These are phyloP conservation scores for Neolentinus lepideus DNA, from an alignment of 1,284 basidiomycete species.

Conservation along the genomic window DNA sequence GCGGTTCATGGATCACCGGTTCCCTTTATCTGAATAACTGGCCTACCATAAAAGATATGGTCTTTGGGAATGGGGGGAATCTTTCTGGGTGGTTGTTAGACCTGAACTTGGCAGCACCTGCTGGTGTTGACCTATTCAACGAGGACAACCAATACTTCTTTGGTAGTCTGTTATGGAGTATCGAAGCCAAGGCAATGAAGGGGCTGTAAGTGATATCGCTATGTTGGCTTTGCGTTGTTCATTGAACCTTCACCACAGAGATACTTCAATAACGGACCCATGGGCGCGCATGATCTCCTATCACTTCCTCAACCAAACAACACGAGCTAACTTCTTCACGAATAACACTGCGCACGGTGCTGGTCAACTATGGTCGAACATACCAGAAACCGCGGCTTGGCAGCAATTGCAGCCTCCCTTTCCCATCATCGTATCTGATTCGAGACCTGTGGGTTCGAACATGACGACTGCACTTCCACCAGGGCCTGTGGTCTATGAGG, in stretches of 20 bases:
- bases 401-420: constrained; percentile 41
- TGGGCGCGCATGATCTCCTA: constrained; percentile 61
- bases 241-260: constrained; percentile 26
- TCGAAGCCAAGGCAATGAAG: constrained; percentile 45
- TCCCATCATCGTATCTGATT: constrained; percentile 50
- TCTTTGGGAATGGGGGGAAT: constrained; percentile 41
- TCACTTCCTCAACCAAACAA: constrained; percentile 61
- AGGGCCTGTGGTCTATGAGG: constrained; percentile 56
- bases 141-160: constrained; percentile 47
- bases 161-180: constrained; percentile 51
- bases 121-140: constrained; percentile 36
- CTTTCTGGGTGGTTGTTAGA: constrained; percentile 55
- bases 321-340: constrained; percentile 48
- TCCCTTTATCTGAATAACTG: constrained; percentile 54
- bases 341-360: constrained; percentile 55
- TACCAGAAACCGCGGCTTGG: constrained; percentile 37
- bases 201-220: constrained; percentile 36
- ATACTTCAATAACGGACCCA: constrained; percentile 55
- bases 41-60: constrained; percentile 42
- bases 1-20: constrained; percentile 60
- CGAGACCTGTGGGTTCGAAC: constrained; percentile 40
- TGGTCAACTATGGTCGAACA: constrained; percentile 57
- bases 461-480: constrained; percentile 31
- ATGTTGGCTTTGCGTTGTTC: neutral
- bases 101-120: constrained; percentile 44